Conservation (phyloP, 495 filamentous ascomycete species). For the Hypoxylon fuscum region DNA sequence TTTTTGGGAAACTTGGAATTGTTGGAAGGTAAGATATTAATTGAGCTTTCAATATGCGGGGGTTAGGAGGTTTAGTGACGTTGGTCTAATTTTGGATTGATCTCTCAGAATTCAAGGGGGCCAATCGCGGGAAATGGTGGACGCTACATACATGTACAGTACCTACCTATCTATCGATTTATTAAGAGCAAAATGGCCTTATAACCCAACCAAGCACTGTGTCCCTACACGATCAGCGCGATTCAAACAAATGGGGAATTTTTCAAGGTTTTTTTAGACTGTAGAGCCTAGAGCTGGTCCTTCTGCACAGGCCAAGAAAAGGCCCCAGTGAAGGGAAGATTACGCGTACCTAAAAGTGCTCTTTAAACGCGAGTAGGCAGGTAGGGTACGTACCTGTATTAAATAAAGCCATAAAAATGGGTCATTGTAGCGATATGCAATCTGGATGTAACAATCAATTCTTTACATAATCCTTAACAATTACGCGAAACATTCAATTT, state of each 20-base stretch:
- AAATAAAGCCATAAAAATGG: neutral
- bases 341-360: conserved; percentile 14
- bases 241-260: too few species aligned
- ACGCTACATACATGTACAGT: conserved; percentile 3
- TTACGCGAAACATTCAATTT: too few species aligned
- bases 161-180: neutral
- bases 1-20: conserved; percentile 18
- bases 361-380: neutral
- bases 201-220: conserved; percentile 3
- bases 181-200: neutral
- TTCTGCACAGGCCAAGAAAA: conserved; percentile 1
- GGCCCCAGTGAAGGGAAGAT: conserved; percentile 3
- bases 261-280: neutral
- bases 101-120: conserved; percentile 12
- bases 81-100: conserved; percentile 30
- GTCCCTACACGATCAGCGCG: too few species aligned
- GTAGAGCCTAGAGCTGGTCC: neutral
- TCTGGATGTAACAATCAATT: too few species aligned
- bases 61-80: conserved; percentile 32
- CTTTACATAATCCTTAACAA: too few species aligned
- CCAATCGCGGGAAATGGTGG: conserved; percentile 16
- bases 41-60: conserved; percentile 25
- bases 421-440: too few species aligned
- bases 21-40: conserved; percentile 5
- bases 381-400: neutral